Base-by-base conservation (phyloP, 768 basidiomycete species). In the Podaxis sp. region DNA sequence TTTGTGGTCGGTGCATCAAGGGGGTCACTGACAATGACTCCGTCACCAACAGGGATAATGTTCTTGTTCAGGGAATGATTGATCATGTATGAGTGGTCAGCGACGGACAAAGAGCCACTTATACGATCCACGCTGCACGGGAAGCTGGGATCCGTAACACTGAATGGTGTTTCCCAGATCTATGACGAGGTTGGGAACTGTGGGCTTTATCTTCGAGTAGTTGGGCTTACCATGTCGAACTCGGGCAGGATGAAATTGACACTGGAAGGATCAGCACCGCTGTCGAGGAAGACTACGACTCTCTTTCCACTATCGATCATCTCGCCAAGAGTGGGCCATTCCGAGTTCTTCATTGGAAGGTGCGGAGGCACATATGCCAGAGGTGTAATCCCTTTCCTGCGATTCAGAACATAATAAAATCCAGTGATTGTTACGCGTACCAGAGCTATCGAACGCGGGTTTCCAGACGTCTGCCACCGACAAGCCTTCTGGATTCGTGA, bases 271-370 rank as follows among this genome's bases (percentile, higher is more conserved):
- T 79, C 75, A 13, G 80, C 79, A 16, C 77, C 75, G 1, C 73
- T 63, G 61, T 89, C 86, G 65, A 89, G 72, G 70, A 89, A 88
- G 2, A 86, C 79, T 9, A 89, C 77, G 4, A 89, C 79, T 4
- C 82, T 78, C 66, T 79, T 85, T 4, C 82, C 84, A 42, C 69
- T 75, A 67, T 85, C 81, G 61, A 89, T 84, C 70, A 89, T 71
- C n/a, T 80, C 70, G 1, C 85, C 82, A 4, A 89, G 72, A 0
- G 86, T 86, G 0, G 87, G 88, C 86, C 88, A 90, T 52, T 82
- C 76, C 11, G 72, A 68, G 16, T 74, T 68, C 37, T 74, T 74
- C 60, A 82, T 69, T 0, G 79, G 76, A 0, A 78, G 65, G 0
- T 74, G 68, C 0, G 83, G 77, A 0, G 87, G 87, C 4, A 83